Percentiles rank a stretch among this genome's conserved stretches.
Conservation (phyloP, 169 alveolate species). For the Eimeria brunetti region DNA sequence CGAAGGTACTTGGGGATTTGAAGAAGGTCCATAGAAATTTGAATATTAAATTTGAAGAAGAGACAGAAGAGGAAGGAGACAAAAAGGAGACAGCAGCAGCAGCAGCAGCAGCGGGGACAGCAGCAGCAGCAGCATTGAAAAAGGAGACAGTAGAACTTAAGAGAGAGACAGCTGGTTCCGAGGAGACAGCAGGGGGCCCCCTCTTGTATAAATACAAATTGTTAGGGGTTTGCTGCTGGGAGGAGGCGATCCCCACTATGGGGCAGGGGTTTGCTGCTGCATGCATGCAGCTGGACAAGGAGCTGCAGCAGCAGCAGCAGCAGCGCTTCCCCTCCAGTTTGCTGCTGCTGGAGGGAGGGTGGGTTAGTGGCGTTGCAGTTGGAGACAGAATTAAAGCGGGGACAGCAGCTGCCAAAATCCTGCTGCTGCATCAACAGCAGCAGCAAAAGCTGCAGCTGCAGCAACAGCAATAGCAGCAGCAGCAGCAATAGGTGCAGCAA, state of each 20-base stretch:
- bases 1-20: not conserved
- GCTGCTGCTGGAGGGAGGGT: slow-evolving; percentile 70
- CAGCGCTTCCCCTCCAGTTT: not conserved
- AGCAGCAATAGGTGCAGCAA: not conserved
- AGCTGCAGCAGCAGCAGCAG: slow-evolving; percentile 60
- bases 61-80: not conserved
- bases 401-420: slow-evolving; percentile 25
- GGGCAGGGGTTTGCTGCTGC: not conserved
- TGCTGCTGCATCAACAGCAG: not conserved
- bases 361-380: slow-evolving; percentile 74
- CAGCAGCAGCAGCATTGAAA: too few relatives aligned
- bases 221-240: slow-evolving; percentile 38
- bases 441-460: too few relatives aligned
- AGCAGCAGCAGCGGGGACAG: too few relatives aligned
- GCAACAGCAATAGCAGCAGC: too few relatives aligned
- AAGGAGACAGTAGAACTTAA: not conserved
- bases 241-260: not conserved
- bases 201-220: not conserved
- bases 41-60: not conserved
- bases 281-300: not conserved
- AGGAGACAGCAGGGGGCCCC: not conserved
- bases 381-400: slow-evolving; percentile 73
- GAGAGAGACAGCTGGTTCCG: not conserved
- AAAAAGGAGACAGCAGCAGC: too few relatives aligned
- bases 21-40: not conserved